phyloP scores from a whole-genome alignment of 371 early-diverging fungal genomes.

The Chytridium lagenaria region DNA sequence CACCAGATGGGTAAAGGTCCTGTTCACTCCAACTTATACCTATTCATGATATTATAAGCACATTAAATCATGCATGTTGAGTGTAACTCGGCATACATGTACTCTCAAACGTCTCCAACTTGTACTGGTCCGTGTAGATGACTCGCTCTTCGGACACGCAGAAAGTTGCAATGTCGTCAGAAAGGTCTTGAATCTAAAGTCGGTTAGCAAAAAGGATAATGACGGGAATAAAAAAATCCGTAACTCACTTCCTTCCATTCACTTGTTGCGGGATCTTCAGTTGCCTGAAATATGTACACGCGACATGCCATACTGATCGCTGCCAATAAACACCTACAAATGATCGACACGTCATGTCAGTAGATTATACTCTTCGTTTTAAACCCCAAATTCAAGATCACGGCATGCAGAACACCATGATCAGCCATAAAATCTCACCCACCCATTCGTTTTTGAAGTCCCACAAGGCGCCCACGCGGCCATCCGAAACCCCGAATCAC shows the following conservation, averaged over 20 bases:
- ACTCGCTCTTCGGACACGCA: neutral
- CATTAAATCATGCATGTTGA: neutral
- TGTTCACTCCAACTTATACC: neutral
- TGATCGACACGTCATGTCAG: too few relatives aligned
- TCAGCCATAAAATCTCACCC: neutral
- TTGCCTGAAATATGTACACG: neutral
- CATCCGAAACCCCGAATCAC: neutral
- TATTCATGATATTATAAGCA: too few relatives aligned
- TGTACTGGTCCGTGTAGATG: neutral
- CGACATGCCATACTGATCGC: neutral
- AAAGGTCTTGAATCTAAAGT: neutral
- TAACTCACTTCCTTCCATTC: neutral
- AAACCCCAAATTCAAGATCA: too few relatives aligned
- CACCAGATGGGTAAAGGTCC: neutral
- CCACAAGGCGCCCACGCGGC: constrained; percentile 6
- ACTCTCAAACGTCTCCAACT: neutral
- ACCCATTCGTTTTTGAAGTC: constrained; percentile 6
- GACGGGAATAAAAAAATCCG: too few relatives aligned
- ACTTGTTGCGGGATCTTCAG: neutral
- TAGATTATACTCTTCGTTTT: too few relatives aligned
- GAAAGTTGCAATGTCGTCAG: neutral
- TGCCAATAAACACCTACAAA: constrained; percentile 5
- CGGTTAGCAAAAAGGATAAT: too few relatives aligned
- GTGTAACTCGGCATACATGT: neutral
- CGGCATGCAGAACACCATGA: neutral